Conservation (phyloP, 2,329 filamentous ascomycete species). For the Neopestalotiopsis rosae region DNA sequence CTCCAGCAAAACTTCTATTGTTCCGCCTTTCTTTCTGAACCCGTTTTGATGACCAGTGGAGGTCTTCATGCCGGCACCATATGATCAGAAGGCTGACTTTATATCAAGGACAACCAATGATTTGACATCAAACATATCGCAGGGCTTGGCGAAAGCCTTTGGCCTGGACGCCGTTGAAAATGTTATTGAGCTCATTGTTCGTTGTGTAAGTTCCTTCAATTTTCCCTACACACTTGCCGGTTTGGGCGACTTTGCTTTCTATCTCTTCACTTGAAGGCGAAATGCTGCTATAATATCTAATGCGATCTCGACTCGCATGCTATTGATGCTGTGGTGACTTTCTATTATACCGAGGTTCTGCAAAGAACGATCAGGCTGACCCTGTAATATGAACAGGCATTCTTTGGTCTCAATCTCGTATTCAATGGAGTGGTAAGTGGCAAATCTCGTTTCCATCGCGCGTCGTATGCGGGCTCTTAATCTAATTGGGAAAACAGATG, state of each 20-base stretch:
- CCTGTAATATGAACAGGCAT: conserved; percentile 54
- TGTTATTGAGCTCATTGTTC: conserved; percentile 53
- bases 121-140: conserved; percentile 55
- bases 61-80: too few species aligned
- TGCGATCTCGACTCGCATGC: neutral
- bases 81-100: neutral
- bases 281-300: neutral
- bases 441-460: neutral
- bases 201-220: conserved; percentile 46
- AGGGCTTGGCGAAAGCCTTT: conserved; percentile 48
- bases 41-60: too few species aligned
- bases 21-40: too few species aligned
- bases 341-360: neutral
- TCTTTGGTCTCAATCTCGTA: conserved; percentile 75
- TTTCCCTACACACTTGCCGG: conserved; percentile 10
- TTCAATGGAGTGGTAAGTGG: conserved; percentile 72
- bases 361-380: neutral
- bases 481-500: conserved; percentile 55
- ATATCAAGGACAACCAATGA: conserved; percentile 58
- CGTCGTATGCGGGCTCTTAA: too few species aligned
- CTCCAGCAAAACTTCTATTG: too few species aligned
- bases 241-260: neutral
- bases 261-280: neutral
- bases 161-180: conserved; percentile 47
- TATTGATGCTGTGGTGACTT: too few species aligned